These are phyloP conservation scores for Terfezia boudieri DNA, from an alignment of 495 filamentous ascomycete species.

Conservation along the genomic window DNA sequence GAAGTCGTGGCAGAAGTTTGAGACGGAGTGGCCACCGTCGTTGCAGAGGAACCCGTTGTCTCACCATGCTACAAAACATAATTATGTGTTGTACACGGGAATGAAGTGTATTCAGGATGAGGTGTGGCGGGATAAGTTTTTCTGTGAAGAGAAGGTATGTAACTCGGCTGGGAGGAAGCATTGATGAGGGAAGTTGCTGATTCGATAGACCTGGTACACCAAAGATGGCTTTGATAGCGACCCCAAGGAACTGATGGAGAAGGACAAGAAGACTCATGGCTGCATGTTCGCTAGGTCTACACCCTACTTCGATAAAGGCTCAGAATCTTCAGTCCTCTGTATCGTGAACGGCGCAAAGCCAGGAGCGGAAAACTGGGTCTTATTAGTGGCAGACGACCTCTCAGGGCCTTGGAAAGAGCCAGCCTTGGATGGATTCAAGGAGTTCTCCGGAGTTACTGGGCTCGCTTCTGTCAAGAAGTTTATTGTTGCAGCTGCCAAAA, in stretches of 20 bases:
- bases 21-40: slow-evolving; percentile 28
- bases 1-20: slow-evolving; percentile 53
- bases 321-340: slow-evolving; percentile 50
- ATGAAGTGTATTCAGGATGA: slow-evolving; percentile 36
- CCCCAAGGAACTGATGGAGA: slow-evolving; percentile 34
- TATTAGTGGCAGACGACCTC: slow-evolving; percentile 51
- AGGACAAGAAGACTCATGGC: slow-evolving; percentile 29
- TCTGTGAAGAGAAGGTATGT: slow-evolving; percentile 20
- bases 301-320: slow-evolving; percentile 38
- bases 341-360: slow-evolving; percentile 46
- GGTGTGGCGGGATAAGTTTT: slow-evolving; percentile 27
- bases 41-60: slow-evolving; percentile 29
- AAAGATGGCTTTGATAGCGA: slow-evolving; percentile 53
- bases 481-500: slow-evolving; percentile 59
- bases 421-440: slow-evolving; percentile 44
- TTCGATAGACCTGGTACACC: slow-evolving; percentile 44
- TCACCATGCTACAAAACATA: slow-evolving; percentile 61
- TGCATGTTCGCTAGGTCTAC: slow-evolving; percentile 71
- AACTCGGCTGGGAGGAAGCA: background rate
- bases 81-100: slow-evolving; percentile 63
- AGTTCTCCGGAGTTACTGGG: slow-evolving; percentile 52
- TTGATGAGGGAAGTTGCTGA: background rate
- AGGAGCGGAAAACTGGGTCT: slow-evolving; percentile 39
- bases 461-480: slow-evolving; percentile 63
- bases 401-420: slow-evolving; percentile 46